Evolutionary conservation across 164 flowering plant genomes (phyloP), one percentile per base, ranked within the genome.

Genomic region (Santalum album): DNA sequence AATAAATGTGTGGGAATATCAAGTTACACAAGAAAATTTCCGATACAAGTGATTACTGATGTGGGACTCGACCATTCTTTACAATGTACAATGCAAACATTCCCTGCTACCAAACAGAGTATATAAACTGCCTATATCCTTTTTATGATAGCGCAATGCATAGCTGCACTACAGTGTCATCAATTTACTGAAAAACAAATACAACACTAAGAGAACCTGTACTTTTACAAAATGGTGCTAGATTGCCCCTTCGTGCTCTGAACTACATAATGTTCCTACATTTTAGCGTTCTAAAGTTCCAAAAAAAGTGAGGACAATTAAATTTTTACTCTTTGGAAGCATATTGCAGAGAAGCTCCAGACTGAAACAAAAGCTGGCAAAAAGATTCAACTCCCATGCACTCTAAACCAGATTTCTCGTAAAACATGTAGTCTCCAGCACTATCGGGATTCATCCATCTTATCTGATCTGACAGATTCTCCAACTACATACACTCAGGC

Each of bases 311-410:
- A 62, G 19, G 24, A 36, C 29, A 15, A n/a, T 18, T 55, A 67
- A 48, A 44, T 6, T 63, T 25, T 7, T 76, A 94, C 99, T 71
- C 75, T 81, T 66, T 75, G 6, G 96, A 75, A 53, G 72, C 72
- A 76, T 71, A 61, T 62, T 72, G 79, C 55, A 49, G 50, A 35
- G 89, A 84, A 68, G 86, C 95, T 57, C 96, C 96, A 65, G 78
- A 74, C 17, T 72, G 76, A 47, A 53, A 62, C 72, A 90, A 68
- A 83, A 80, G 75, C 53, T 75, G 58, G 25, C 23, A 65, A 58
- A 90, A 70, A 40, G 63, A 66, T 53, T 82, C 96, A 25, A 62
- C 64, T 51, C 95, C 95, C 60, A 76, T 68, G 42, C 69, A 55
- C 34, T 61, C 65, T 51, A 49, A 60, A 49, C 75, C 72, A 72